Evolutionary conservation across 345 rosid species (phyloP), one percentile per base, ranked within the genome.

Genomic region (Brassica carinata): DNA sequence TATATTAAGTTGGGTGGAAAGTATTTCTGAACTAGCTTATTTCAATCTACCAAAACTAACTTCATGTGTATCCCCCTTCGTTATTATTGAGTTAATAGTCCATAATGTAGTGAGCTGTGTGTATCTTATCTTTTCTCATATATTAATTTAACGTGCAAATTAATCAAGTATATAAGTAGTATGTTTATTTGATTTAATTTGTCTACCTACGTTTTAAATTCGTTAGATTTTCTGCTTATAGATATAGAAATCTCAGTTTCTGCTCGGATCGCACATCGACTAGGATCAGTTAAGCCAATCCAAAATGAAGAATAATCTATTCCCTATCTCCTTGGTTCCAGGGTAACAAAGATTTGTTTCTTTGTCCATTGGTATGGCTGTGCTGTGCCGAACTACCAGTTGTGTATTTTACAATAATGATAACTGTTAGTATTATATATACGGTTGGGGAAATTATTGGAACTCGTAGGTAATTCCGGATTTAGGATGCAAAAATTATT

Each of bases 241-340:
- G 9, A 43, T 19, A 59, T 9, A 59, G 65, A 71, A 34, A 53
- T 53, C 59, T 72, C 68, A 38, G 61, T 55, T 72, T 72, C 33
- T 78, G 17, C 53, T 63, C 62, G 17, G 53, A 77, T 63, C 55
- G 15, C 75, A 26, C 8, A 48, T 38, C 71, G 59, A 55, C 48
- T 79, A 31, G 51, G 36, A 57, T 55, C 72, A 53, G 67, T 40
- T 40, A 66, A 72, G 78, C 82, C 73, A 79, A 34, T 72, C 7
- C 69, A 66, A 51, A 59, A 71, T 57, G 65, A 10, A 11, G 48
- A 18, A 67, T 3, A 72, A 14, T 33, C 8, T 62, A 14, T 51
- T 5, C 10, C 23, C 34, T 8, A n/a, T 43, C 15, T 74, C 74
- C 79, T 68, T 74, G 30, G 43, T 43, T 67, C 10, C 3, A 33